Evolutionary conservation across 208 protist genomes (phyloP).

Genomic region (Trypanosoma platydactyli): DNA sequence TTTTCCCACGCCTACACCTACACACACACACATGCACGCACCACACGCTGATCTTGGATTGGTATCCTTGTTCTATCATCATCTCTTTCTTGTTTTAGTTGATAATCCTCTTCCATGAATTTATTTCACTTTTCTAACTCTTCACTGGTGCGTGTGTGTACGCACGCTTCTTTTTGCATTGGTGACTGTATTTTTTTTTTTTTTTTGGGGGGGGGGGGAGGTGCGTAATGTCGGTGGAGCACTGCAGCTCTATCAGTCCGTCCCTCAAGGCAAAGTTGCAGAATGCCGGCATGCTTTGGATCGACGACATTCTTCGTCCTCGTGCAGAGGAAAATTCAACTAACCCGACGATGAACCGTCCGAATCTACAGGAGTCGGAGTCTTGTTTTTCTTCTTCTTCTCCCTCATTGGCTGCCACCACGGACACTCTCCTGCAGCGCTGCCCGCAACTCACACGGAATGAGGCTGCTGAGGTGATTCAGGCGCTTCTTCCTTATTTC

Average conservation of each 20-base stretch:
- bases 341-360: neutral
- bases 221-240: slow-evolving; percentile 45
- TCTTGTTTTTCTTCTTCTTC: neutral
- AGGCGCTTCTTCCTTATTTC: neutral
- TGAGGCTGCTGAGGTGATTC: slow-evolving; percentile 27
- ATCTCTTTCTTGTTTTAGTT: too few species aligned
- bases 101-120: too few species aligned
- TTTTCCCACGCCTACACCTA: too few species aligned
- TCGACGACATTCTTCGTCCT: slow-evolving; percentile 35
- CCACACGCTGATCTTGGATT: too few species aligned
- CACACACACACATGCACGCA: too few species aligned
- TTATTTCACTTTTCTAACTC: too few species aligned
- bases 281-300: slow-evolving; percentile 58
- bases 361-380: neutral
- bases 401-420: neutral
- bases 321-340: neutral
- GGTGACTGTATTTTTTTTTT: neutral
- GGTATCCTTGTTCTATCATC: too few species aligned
- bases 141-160: too few species aligned
- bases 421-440: neutral
- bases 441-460: slow-evolving; percentile 20
- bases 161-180: too few species aligned
- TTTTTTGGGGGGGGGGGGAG: neutral
- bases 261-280: slow-evolving; percentile 74
- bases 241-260: slow-evolving; percentile 41